A percentile compares a stretch with the other conserved stretches of the same genome.
Evolutionary conservation across 2,329 filamentous ascomycete species (phyloP).

Genomic region (Penicillium freii): DNA sequence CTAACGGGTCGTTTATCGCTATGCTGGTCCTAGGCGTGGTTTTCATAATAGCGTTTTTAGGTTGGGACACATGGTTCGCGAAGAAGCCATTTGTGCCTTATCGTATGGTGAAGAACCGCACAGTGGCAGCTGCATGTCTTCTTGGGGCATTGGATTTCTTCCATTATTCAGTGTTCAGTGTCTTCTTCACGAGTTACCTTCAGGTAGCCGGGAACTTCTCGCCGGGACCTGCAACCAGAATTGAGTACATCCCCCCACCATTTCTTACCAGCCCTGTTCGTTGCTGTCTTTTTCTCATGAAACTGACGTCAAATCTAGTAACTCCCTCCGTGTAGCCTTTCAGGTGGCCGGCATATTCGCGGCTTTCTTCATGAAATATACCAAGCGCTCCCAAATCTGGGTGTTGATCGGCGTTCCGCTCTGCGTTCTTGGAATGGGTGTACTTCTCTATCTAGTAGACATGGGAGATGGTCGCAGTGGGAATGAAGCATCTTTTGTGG

Average conservation of each 20-base stretch:
- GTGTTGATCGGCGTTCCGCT: slow-evolving; percentile 34
- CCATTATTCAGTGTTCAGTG: slow-evolving; percentile 38
- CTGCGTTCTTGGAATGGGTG: slow-evolving; percentile 37
- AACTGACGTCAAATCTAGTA: slow-evolving; percentile 23
- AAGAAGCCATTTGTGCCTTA: slow-evolving; percentile 42
- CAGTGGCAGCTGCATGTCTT: slow-evolving; percentile 41
- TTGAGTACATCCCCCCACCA: slow-evolving; percentile 16
- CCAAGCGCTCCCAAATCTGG: slow-evolving; percentile 37
- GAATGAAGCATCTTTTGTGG: slow-evolving; percentile 38
- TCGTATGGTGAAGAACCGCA: slow-evolving; percentile 39
- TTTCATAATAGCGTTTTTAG: slow-evolving; percentile 26
- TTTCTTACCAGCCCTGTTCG: neutral
- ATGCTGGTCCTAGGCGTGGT: slow-evolving; percentile 36
- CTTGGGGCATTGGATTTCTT: slow-evolving; percentile 39
- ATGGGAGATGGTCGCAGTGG: slow-evolving; percentile 25
- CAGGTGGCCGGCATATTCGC: slow-evolving; percentile 39
- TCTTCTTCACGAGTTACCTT: slow-evolving; percentile 45
- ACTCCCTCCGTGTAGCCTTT: slow-evolving; percentile 35
- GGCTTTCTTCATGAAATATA: slow-evolving; percentile 39
- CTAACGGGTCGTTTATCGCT: slow-evolving; percentile 37
- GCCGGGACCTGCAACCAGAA: slow-evolving; percentile 35
- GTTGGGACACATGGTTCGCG: slow-evolving; percentile 42
- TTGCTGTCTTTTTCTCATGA: neutral
- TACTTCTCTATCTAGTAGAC: slow-evolving; percentile 26
- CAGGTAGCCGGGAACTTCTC: slow-evolving; percentile 41